A percentile compares a stretch with the other conserved stretches of the same genome.
Evolutionary conservation across 192 early-diverging fungal species (phyloP).

Genomic region (Coemansia sp.): DNA sequence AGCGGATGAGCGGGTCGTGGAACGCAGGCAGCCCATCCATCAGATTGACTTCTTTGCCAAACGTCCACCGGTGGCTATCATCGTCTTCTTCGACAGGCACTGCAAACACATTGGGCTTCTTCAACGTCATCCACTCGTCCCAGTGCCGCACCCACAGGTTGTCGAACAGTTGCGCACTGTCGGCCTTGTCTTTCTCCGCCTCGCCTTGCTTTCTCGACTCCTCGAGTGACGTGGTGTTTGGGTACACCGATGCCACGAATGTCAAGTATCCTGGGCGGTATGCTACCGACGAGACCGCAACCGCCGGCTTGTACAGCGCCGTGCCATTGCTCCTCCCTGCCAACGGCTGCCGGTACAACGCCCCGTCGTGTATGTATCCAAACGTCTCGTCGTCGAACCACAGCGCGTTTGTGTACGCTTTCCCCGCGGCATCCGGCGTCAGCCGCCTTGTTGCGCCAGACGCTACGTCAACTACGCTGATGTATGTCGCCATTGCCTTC

Average conservation of each 20-base stretch:
- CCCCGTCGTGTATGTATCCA: conserved; percentile 27
- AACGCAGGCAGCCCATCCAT: conserved; percentile 14
- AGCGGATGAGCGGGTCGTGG: conserved; percentile 27
- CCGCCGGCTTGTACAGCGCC: conserved; percentile 13
- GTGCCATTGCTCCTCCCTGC: conserved; percentile 8
- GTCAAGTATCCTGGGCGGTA: conserved; percentile 17
- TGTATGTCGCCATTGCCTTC: conserved; percentile 20
- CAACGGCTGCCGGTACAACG: conserved; percentile 12
- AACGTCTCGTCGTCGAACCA: conserved; percentile 31
- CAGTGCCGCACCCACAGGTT: conserved; percentile 74
- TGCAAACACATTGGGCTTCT: conserved; percentile 31
- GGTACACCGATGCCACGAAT: conserved; percentile 26
- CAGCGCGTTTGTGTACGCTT: conserved; percentile 20
- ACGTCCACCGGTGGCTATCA: conserved; percentile 25
- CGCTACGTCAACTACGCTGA: conserved; percentile 23
- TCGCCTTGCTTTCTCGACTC: conserved; percentile 7
- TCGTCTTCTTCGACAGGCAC: conserved; percentile 28
- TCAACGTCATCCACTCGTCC: conserved; percentile 60
- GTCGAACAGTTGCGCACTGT: conserved; percentile 62
- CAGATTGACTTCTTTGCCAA: conserved; percentile 30
- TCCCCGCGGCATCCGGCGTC: conserved; percentile 14
- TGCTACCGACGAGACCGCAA: conserved; percentile 15
- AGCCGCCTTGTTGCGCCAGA: conserved; percentile 9
- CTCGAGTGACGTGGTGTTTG: not conserved
- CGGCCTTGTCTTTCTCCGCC: conserved; percentile 39